phyloP scores from a whole-genome alignment of 1,284 basidiomycete species.

The Phlebopus sp. region DNA sequence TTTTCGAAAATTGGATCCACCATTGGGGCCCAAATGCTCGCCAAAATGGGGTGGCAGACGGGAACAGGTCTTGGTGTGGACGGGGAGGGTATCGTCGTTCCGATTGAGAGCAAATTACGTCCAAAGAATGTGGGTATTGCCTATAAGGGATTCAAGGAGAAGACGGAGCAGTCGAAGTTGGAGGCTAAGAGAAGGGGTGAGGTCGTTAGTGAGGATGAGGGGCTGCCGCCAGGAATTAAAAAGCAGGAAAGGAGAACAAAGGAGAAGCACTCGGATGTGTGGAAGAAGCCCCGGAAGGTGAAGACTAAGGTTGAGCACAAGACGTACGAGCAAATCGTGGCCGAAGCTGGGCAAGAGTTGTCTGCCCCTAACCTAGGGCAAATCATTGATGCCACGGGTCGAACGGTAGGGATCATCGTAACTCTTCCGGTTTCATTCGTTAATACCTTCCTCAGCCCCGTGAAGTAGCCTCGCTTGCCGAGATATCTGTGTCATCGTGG shows the following conservation, averaged over 20 bases:
- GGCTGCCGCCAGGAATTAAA: slow-evolving; percentile 45
- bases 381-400: slow-evolving; percentile 93
- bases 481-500: slow-evolving; percentile 78
- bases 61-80: slow-evolving; percentile 79
- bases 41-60: slow-evolving; percentile 91
- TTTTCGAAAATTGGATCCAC: slow-evolving; percentile 75
- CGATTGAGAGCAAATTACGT: slow-evolving; percentile 82
- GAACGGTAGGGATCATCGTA: slow-evolving; percentile 58
- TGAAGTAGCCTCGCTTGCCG: slow-evolving; percentile 80
- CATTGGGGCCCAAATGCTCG: slow-evolving; percentile 86
- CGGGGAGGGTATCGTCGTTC: slow-evolving; percentile 85
- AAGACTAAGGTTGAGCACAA: slow-evolving; percentile 89
- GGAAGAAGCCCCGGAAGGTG: slow-evolving; percentile 81
- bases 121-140: slow-evolving; percentile 85
- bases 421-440: slow-evolving; percentile 5
- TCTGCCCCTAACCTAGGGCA: slow-evolving; percentile 64
- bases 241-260: slow-evolving; percentile 52
- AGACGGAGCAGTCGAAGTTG: slow-evolving; percentile 82
- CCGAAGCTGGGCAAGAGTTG: slow-evolving; percentile 71
- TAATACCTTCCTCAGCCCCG: slow-evolving; percentile 51
- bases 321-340: slow-evolving; percentile 92
- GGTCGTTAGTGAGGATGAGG: slow-evolving; percentile 72
- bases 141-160: slow-evolving; percentile 82
- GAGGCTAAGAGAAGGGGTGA: slow-evolving; percentile 80
- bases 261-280: slow-evolving; percentile 64